Evolutionary conservation across 495 filamentous ascomycete species (phyloP).

Genomic region (Hypoxylon subgilvum): DNA sequence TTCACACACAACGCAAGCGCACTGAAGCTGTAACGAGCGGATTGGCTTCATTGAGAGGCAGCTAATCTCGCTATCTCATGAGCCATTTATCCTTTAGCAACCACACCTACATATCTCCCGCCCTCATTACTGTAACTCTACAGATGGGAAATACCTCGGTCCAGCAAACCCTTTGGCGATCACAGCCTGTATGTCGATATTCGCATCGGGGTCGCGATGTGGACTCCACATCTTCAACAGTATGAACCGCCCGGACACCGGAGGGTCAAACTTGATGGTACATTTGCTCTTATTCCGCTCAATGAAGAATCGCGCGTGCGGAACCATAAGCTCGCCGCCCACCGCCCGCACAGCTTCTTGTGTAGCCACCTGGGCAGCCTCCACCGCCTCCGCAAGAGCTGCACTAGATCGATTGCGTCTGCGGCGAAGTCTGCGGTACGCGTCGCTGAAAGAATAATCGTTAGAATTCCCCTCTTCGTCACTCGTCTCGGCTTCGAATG

Average conservation of each 20-base stretch:
- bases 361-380: slow-evolving; percentile 59
- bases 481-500: slow-evolving; percentile 55
- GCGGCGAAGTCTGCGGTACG: slow-evolving; percentile 22
- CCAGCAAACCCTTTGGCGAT: slow-evolving; percentile 81
- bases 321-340: slow-evolving; percentile 64
- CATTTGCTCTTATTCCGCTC: slow-evolving; percentile 80
- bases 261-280: slow-evolving; percentile 86
- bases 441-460: slow-evolving; percentile 34
- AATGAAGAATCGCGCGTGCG: slow-evolving; percentile 80
- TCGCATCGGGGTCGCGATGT: slow-evolving; percentile 57
- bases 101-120: background rate
- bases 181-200: slow-evolving; percentile 87
- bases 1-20: background rate
- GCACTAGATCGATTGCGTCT: slow-evolving; percentile 45
- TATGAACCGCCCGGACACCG: slow-evolving; percentile 80
- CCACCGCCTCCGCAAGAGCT: slow-evolving; percentile 55
- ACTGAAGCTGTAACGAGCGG: background rate
- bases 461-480: slow-evolving; percentile 47
- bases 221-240: slow-evolving; percentile 88
- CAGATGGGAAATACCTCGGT: slow-evolving; percentile 74
- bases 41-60: background rate
- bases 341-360: slow-evolving; percentile 62
- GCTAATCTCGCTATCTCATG: slow-evolving; percentile 6
- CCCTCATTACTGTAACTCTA: slow-evolving; percentile 52
- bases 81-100: background rate